Evolutionary conservation across 495 filamentous ascomycete species (phyloP).

Genomic region (Beverwykella pulmonaria): DNA sequence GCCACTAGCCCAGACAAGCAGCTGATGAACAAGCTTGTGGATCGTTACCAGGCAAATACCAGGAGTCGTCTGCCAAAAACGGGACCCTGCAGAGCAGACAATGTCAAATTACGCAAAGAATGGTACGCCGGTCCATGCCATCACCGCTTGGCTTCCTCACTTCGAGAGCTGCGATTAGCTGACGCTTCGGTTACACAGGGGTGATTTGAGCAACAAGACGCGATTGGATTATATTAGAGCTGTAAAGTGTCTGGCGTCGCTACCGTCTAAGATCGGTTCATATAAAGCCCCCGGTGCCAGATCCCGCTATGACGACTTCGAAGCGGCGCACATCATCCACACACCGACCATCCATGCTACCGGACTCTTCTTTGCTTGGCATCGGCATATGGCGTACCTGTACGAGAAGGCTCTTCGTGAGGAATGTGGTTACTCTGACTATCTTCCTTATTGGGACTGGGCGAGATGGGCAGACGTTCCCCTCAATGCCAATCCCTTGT

Average conservation of each 20-base stretch:
- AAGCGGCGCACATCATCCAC: constrained; percentile 24
- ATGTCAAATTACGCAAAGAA: not conserved
- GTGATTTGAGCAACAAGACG: not conserved
- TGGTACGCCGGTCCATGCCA: not conserved
- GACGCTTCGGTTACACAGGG: not conserved
- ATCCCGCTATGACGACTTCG: constrained; percentile 25
- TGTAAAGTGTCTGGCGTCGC: not conserved
- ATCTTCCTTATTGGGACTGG: constrained; percentile 66
- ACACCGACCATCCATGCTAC: constrained; percentile 21
- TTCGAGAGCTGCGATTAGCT: not conserved
- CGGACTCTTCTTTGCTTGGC: constrained; percentile 26
- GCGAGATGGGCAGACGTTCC: constrained; percentile 47
- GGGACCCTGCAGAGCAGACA: not conserved
- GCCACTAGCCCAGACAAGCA: not conserved
- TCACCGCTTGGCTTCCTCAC: not conserved
- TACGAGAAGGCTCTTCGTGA: constrained; percentile 35
- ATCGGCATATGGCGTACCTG: constrained; percentile 9
- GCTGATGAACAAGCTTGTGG: not conserved
- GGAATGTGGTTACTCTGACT: constrained; percentile 42
- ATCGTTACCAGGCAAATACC: not conserved
- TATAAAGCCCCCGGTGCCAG: not conserved
- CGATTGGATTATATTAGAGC: not conserved
- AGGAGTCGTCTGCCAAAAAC: not conserved
- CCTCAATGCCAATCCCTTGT: constrained; percentile 61
- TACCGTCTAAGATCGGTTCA: not conserved